Evolutionary conservation across 148 eudicot species (phyloP).

Genomic region (Euryodendron excelsum): DNA sequence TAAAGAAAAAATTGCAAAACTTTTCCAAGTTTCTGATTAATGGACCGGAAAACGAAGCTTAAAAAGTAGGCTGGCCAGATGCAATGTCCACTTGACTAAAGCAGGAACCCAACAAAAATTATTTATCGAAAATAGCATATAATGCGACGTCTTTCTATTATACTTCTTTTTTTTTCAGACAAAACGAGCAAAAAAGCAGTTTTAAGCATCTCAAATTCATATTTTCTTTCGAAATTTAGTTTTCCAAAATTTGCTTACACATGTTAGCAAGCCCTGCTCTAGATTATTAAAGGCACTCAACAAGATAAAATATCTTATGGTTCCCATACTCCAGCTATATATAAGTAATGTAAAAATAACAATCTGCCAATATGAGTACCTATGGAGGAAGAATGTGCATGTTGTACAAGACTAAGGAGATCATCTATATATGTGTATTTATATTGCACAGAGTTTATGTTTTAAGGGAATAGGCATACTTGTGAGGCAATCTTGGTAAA

Average conservation of each 20-base stretch:
- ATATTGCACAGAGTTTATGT: background rate
- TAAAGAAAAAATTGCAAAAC: too few species aligned
- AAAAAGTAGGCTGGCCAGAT: too few species aligned
- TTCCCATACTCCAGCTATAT: too few species aligned
- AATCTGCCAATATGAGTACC: too few species aligned
- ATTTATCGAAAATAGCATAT: background rate
- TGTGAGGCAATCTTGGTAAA: background rate
- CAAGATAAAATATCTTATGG: too few species aligned
- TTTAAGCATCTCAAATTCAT: background rate
- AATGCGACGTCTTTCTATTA: background rate
- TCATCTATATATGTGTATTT: background rate
- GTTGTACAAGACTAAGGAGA: background rate
- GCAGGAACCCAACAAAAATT: background rate
- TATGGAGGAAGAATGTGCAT: background rate
- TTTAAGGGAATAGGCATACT: background rate
- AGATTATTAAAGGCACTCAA: background rate
- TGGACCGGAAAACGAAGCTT: too few species aligned
- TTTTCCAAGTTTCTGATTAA: too few species aligned
- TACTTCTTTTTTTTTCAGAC: background rate
- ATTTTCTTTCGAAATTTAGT: background rate
- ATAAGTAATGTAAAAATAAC: too few species aligned
- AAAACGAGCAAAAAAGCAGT: background rate
- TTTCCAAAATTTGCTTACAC: background rate
- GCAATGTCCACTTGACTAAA: background rate
- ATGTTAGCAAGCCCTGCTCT: background rate